Evolutionary conservation across 2,329 filamentous ascomycete genomes (phyloP).

Genomic region (Fusarium sp.): DNA sequence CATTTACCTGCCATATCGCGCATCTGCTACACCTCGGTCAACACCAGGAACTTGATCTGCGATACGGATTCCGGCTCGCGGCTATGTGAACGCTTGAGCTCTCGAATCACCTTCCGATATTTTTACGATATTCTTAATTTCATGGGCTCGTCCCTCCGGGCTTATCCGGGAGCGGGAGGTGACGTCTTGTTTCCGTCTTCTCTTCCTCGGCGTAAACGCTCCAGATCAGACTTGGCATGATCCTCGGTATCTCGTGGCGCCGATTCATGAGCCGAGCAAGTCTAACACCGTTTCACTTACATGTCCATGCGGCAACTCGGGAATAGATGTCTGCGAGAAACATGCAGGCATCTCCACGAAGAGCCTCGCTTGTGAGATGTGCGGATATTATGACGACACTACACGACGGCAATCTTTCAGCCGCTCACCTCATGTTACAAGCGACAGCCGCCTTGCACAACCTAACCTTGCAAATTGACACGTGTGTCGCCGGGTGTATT

Average conservation of each 20-base stretch:
- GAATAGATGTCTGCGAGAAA: background rate
- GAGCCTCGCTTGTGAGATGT: background rate
- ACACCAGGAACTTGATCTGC: conserved; percentile 36
- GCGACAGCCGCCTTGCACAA: background rate
- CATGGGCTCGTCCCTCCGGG: conserved; percentile 25
- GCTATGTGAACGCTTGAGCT: conserved; percentile 27
- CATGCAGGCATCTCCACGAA: background rate
- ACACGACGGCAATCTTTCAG: background rate
- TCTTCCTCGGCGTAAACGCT: conserved; percentile 32
- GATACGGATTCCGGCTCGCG: conserved; percentile 34
- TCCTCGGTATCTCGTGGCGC: conserved; percentile 42
- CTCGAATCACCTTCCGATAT: conserved; percentile 20
- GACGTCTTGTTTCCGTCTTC: conserved; percentile 27
- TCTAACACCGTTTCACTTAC: conserved; percentile 26
- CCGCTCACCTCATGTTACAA: background rate
- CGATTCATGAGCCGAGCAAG: conserved; percentile 32
- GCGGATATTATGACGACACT: background rate
- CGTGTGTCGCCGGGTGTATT: background rate
- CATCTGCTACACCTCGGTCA: conserved; percentile 31
- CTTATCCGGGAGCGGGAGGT: conserved; percentile 31
- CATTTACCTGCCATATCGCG: conserved; percentile 16
- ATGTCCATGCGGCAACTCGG: conserved; percentile 18
- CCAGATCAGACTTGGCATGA: conserved; percentile 21
- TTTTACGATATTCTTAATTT: conserved; percentile 28
- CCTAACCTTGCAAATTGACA: background rate